These are phyloP conservation scores for Rhynchosporium secalis DNA, from an alignment of 2,329 filamentous ascomycete genomes.

Conservation along the genomic window DNA sequence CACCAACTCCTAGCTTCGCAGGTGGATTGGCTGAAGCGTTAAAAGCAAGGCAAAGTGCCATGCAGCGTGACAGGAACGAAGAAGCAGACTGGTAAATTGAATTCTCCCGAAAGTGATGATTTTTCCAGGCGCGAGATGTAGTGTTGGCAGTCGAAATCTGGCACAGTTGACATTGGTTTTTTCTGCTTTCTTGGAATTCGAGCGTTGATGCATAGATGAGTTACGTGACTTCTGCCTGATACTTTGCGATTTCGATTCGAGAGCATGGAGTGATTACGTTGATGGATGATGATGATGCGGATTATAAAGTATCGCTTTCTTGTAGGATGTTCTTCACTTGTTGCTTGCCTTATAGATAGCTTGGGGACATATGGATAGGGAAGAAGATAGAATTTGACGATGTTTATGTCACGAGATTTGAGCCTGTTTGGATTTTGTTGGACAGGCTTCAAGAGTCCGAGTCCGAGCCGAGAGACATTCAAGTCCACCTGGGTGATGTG, in stretches of 20 bases:
- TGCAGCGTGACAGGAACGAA: conserved; percentile 54
- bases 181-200: neutral
- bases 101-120: neutral
- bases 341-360: neutral
- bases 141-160: neutral
- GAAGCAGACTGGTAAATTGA: conserved; percentile 40
- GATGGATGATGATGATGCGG: conserved; percentile 12
- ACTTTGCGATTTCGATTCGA: neutral
- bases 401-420: neutral
- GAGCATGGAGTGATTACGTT: conserved; percentile 12
- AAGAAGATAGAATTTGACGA: conserved; percentile 20
- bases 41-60: conserved; percentile 69
- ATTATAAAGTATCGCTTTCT: conserved; percentile 2
- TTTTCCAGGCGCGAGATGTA: neutral
- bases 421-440: neutral
- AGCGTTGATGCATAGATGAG: conserved; percentile 25
- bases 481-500: too few relatives aligned
- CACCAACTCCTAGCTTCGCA: conserved; percentile 69
- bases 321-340: conserved; percentile 7
- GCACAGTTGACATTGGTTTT: conserved; percentile 2
- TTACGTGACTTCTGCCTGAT: conserved; percentile 4
- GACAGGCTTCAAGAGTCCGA: neutral
- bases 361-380: neutral
- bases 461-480: neutral
- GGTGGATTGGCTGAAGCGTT: conserved; percentile 79